Evolutionary conservation across 164 flowering plant genomes (phyloP).

Genomic region (Liriodendron chinense): DNA sequence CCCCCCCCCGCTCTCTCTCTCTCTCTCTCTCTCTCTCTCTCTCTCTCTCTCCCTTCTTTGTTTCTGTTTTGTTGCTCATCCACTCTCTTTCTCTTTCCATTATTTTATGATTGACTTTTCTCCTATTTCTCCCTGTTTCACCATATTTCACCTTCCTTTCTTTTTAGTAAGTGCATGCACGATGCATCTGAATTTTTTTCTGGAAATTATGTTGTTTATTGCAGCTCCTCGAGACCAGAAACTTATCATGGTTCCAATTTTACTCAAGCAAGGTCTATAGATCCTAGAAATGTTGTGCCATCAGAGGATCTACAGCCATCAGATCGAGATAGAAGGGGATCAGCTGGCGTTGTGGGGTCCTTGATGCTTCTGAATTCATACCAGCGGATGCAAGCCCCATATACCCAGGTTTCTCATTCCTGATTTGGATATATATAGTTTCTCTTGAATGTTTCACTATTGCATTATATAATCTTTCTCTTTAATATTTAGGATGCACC

Average conservation of each 20-base stretch:
- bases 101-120: no score
- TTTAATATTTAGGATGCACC: conserved; percentile 68
- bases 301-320: conserved; percentile 30
- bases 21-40: no score
- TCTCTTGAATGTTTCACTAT: background rate
- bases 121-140: no score
- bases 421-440: background rate
- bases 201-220: background rate
- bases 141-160: no score
- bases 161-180: no score
- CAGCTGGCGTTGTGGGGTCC: conserved; percentile 70
- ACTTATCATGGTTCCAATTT: conserved; percentile 16
- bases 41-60: no score
- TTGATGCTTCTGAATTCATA: conserved; percentile 86
- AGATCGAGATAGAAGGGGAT: conserved; percentile 53
- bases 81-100: no score
- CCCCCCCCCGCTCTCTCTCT: no score
- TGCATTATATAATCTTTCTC: background rate
- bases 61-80: no score
- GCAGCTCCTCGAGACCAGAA: conserved; percentile 29
- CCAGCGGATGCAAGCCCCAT: conserved; percentile 86
- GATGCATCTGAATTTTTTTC: background rate
- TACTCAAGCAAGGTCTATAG: conserved; percentile 1
- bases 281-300: conserved; percentile 16
- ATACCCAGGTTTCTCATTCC: conserved; percentile 61